Evolutionary conservation across 225 moss, liverwort and hornwort species (phyloP), one percentile per base, ranked within the genome.

Genomic region (Pseudoscleropodium purum): DNA sequence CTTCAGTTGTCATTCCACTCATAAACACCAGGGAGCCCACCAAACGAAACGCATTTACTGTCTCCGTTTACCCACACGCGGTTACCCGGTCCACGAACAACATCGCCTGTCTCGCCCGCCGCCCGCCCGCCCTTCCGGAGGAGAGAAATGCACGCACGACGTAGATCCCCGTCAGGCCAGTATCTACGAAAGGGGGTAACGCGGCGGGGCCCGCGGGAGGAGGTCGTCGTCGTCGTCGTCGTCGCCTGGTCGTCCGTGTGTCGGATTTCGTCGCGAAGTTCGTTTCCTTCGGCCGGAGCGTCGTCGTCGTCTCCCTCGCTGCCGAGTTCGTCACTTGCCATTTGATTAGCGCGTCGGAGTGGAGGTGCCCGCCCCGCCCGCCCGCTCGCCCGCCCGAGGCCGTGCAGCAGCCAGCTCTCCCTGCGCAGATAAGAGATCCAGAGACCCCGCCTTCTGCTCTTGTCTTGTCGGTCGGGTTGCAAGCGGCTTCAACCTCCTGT

Each of bases 351-450:
- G 92, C 92, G 92, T 92, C 88, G 89, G 64, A 73, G 89, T 43
- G 73, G 65, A 45, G 45, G 84, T 70, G 87, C 81, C 61, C 81
- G 80, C 59, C 59, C n/a, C 6, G 27, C 37, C 72, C 24, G 66
- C 68, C 20, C 67, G 67, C 64, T 26, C 70, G 85, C 61, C 52
- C 82, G 47, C 83, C 89, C 13, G 75, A 33, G 74, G 77, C 83
- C 83, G 83, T 86, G 89, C 89, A 82, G 73, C 79, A 66, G 36
- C 66, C 39, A 52, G 87, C 84, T 61, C 84, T 31, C 74, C 18
- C 81, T 88, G 82, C 88, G 18, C 63, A 77, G 88, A 88, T 90
- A 90, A 92, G 90, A 90, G 92, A 88, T 88, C 85, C 88, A 47
- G 88, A n/a, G 52, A 45, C 82, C 45, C 54, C 29, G 66, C 70